Evolutionary conservation across 2,329 filamentous ascomycete species (phyloP).

Genomic region (Apiospora arundinis): DNA sequence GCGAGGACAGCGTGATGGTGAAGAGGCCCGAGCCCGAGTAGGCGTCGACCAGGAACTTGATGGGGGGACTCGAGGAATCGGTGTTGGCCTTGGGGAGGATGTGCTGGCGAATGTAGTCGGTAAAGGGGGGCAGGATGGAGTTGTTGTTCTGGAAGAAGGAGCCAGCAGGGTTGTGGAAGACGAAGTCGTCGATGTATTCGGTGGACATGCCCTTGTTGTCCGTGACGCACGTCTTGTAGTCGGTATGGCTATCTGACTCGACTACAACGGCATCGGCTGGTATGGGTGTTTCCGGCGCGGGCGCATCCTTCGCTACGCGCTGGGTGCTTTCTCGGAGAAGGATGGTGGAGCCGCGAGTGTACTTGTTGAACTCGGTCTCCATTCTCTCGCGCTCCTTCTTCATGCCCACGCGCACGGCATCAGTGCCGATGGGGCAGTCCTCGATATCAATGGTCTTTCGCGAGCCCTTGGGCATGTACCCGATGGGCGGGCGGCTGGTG

Average conservation of each 20-base stretch:
- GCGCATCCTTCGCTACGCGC: constrained; percentile 62
- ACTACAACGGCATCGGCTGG: constrained; percentile 53
- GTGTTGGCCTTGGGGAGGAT: constrained; percentile 63
- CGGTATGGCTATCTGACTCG: constrained; percentile 66
- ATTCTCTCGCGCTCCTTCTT: constrained; percentile 80
- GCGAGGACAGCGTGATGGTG: constrained; percentile 86
- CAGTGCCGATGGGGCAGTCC: constrained; percentile 94
- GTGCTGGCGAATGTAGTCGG: constrained; percentile 81
- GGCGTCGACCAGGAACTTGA: constrained; percentile 93
- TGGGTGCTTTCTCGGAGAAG: constrained; percentile 85
- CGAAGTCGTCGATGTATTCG: constrained; percentile 85
- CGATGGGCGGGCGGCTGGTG: constrained; percentile 75
- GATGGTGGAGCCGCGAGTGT: constrained; percentile 84
- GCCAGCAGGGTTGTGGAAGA: constrained; percentile 90
- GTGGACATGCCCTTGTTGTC: constrained; percentile 82
- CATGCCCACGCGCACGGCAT: constrained; percentile 81
- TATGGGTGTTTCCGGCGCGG: constrained; percentile 40
- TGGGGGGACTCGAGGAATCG: constrained; percentile 43
- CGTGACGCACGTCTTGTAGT: constrained; percentile 89
- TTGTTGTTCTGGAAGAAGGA: constrained; percentile 99
- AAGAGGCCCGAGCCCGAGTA: constrained; percentile 98
- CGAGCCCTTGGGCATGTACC: constrained; percentile 88
- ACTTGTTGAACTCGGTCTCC: constrained; percentile 70
- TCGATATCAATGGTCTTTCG: constrained; percentile 89
- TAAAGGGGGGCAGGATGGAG: constrained; percentile 88